Base-by-base conservation (phyloP, 768 basidiomycete species). In the Collybiopsis confluens region DNA sequence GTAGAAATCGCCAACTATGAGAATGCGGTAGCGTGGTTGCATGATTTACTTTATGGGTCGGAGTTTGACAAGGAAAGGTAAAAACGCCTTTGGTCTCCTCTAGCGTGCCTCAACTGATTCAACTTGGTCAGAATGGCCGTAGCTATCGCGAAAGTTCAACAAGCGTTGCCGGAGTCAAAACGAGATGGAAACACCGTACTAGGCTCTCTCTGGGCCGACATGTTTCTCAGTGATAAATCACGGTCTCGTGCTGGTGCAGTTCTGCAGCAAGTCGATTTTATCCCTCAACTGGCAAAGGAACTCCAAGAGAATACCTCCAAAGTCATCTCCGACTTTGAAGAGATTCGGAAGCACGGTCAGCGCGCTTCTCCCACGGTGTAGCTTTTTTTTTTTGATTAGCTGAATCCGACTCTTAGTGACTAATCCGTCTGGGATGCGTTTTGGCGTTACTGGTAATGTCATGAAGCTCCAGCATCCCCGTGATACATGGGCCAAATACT, bases 361-460 rank as follows among this genome's bases (percentile, higher is more conserved):
- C 74, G 16, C 7, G 15, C 47, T 56, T 21, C 1, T 11, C 11
- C 4, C 2, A 3, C 10, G 28, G 26, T 35, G 20, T 1, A 28
- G 20, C n/a, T 35, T 30, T 11, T 9, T 35, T 30, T 11, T 9
- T 52, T 15, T 16, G 24, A 10, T 42, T 40, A 41, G 13, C 5
- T 23, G 18, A 5, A 33, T 33, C 30, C 30, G 13, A n/a, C n/a
- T 23, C 56, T 7, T 56, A 98, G 93, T 97, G 58, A 88, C 86
- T 11, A 76, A 90, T 56, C 90, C 96, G 2, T 79, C 83, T 18
- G 90, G 86, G 38, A 76, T 94, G 20, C 85, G 97, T 36, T 88
- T 99, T 65, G 89, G 91, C 1, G 88, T 98, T 9, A 82, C 86
- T n/a, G 97, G 97, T 10, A 85, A 97, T 62, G 74, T 99, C 40